Base-by-base conservation (phyloP, 805 yeast species). In the Teunomyces gatunensis region DNA sequence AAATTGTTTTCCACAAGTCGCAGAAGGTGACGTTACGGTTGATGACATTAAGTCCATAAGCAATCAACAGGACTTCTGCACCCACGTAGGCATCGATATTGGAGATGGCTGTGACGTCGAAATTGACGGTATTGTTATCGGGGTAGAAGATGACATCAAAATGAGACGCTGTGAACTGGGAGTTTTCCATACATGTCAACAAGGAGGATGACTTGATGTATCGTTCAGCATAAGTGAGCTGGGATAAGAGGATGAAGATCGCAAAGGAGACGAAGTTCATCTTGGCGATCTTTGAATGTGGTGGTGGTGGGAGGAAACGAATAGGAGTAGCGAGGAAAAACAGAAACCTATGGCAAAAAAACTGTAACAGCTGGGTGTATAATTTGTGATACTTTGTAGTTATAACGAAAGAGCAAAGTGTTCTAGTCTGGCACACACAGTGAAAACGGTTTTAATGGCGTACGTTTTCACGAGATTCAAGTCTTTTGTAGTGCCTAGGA, bases 111-210 rank as follows among this genome's bases (percentile, higher is more conserved):
- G 83, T 78, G 25, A 92, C 75, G 54, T 87, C 83, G 55, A 89
- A 82, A 4, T 68, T 73, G 6, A 85, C 84, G 1, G 86, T 74
- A 17, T 64, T 66, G 65, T 86, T 87, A 39, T 67, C 74, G 3
- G 96, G 96, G 59, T 70, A 84, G 64, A 77, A 88, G 37, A 68
- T 68, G 44, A 91, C 95, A 57, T 88, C 87, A 61, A 94, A 91
- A 54, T 75, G 80, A 6, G 90, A 80, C 4, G 97, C 92, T 2
- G 96, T 83, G 57, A 94, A 83, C 62, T 83, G 85, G 6, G 99
- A 91, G 64, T 87, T 74, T 37, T 83, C 85, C 96, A 90, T 91
- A 73, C 99, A 94, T 34, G 98, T 88, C 56, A 92, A 72, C 55
- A 94, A 74, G 6, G 97, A 89, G 15, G 81, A 65, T 0, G 94